Evolutionary conservation across 306 rosid genomes (phyloP), one percentile per base, ranked within the genome.

Genomic region (Cajanus cajan): DNA sequence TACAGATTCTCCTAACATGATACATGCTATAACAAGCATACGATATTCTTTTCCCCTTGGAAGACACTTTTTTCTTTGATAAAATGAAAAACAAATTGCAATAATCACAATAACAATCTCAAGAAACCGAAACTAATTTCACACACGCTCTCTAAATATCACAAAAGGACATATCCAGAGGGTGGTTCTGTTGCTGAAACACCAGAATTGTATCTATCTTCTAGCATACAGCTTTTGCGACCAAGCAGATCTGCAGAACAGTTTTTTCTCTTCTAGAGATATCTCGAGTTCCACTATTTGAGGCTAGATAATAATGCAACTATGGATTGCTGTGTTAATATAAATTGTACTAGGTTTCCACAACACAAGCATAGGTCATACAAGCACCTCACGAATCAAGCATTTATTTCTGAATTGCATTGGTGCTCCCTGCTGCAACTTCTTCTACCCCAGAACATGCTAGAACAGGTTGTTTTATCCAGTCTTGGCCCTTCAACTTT

Each of bases 381-480:
- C 34, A 55, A 37, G 65, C 76, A 80, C 73, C 48, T 31, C 58
- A 41, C 21, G 7, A 4, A 71, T 93, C 88, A 93, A 54, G 98
- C 90, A 73, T 93, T 96, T 82, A 93, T 96, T 77, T 96, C 97
- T 14, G 98, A 92, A 79, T 93, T 96, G 94, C 99, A 96, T 71
- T 87, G 99, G 84, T 96, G 80, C 90, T 96, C 98, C 76, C 98
- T 84, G 91, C 93, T 96, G 90, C 94, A 93, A 86, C 97, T 93
- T 89, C 98, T 93, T 83, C 94, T 91, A 64, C 94, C 87, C 98
- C 99, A 96, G 48, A 96, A 91, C 97, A 96, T 90, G 91, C 86
- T 88, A 63, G 99, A 96, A 61, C 99, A 96, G 65, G 89, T 93
- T 66, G 93, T 88, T 80, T 87, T 91, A 52, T 89, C 99, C 55